A percentile compares a stretch with the other conserved stretches of the same genome.
These are phyloP conservation scores for Populus euphratica DNA, from an alignment of 345 rosid genomes.

Conservation along the genomic window DNA sequence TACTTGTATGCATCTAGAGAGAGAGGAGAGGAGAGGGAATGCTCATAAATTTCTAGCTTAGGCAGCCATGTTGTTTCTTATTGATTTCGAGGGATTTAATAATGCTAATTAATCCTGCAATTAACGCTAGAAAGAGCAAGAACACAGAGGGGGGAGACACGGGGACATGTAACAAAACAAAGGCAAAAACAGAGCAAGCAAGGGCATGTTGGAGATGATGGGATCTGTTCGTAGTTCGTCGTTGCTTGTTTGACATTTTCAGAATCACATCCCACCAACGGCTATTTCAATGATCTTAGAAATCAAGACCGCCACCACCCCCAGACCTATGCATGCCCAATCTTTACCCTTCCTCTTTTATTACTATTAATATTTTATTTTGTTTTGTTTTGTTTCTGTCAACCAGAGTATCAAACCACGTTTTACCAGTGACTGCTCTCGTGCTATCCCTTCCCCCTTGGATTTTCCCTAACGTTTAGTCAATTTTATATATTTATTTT, in stretches of 20 bases:
- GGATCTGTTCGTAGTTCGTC: slow-evolving; percentile 39
- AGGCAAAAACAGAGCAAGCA: slow-evolving; percentile 10
- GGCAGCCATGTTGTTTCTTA: not conserved
- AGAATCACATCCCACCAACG: slow-evolving; percentile 20
- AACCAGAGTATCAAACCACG: not conserved
- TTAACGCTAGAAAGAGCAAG: slow-evolving; percentile 7
- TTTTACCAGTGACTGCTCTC: not conserved
- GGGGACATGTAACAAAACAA: slow-evolving; percentile 7
- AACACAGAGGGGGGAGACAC: not conserved
- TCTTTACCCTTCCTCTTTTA: not conserved
- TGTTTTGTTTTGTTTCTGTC: not conserved
- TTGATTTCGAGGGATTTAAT: not conserved
- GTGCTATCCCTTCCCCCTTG: not conserved
- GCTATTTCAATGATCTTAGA: slow-evolving; percentile 31
- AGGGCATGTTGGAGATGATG: slow-evolving; percentile 25
- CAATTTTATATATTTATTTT: too few species aligned
- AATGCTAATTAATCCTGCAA: not conserved
- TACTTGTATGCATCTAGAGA: not conserved
- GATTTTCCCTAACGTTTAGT: too few species aligned
- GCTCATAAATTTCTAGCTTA: not conserved
- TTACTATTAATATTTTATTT: not conserved
- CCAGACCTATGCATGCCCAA: not conserved
- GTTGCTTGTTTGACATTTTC: slow-evolving; percentile 71
- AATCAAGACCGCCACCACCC: not conserved
- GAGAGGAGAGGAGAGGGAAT: not conserved